Conservation (phyloP, 2,329 filamentous ascomycete species). For the Chalaropsis thielavioides region DNA sequence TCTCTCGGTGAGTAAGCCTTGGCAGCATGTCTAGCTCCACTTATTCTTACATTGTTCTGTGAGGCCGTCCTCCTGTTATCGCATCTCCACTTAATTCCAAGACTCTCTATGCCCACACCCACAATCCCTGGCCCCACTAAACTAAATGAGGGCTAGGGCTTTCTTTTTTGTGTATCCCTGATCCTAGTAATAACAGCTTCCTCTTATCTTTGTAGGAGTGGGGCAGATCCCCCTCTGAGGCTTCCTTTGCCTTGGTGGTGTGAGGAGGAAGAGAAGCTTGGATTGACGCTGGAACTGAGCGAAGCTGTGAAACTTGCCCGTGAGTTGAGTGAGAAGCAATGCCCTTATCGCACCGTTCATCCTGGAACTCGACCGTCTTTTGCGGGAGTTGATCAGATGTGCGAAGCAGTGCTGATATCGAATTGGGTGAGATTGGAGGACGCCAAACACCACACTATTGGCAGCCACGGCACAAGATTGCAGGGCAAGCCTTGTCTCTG, state of each 20-base stretch:
- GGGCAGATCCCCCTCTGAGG: neutral
- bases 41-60: neutral
- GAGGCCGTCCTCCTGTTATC: neutral
- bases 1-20: neutral
- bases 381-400: neutral
- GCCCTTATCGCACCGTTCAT: neutral
- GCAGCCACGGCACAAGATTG: neutral
- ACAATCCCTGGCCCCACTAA: neutral
- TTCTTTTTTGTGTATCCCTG: neutral
- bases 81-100: neutral
- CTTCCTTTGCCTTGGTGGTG: neutral
- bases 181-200: slow-evolving; percentile 2
- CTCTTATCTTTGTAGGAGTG: neutral
- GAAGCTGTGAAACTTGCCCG: neutral
- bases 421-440: neutral
- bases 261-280: neutral
- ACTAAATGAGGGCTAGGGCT: slow-evolving; percentile 2
- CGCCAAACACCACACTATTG: neutral
- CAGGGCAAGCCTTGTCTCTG: neutral
- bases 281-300: neutral
- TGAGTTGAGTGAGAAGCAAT: neutral
- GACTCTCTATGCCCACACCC: neutral
- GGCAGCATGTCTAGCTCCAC: neutral
- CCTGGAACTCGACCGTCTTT: slow-evolving; percentile 3
- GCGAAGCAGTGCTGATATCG: neutral